These are phyloP conservation scores for Lichtheimia hyalospora DNA, from an alignment of 371 early-diverging fungal genomes.

Conservation along the genomic window DNA sequence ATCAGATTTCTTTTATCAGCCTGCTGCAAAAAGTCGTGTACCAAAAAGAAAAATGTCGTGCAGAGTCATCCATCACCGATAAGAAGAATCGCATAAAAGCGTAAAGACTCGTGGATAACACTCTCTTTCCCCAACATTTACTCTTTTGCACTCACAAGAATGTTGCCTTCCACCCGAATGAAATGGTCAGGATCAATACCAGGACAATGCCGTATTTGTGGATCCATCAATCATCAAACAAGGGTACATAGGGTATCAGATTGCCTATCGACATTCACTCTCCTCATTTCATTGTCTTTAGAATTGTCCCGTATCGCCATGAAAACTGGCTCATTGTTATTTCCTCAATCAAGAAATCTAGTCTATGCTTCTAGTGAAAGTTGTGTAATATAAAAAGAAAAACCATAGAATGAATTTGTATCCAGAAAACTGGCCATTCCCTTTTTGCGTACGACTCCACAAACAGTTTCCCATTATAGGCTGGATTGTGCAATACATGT, in stretches of 20 bases:
- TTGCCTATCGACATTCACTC: not conserved
- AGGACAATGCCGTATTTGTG: not conserved
- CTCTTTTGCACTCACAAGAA: too few species aligned
- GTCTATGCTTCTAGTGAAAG: not conserved
- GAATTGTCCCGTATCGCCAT: constrained; percentile 11
- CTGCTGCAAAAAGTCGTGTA: too few species aligned
- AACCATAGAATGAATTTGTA: not conserved
- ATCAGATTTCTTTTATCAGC: too few species aligned
- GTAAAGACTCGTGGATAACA: too few species aligned
- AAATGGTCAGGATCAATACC: too few species aligned
- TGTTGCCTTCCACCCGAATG: too few species aligned
- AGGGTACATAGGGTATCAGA: too few species aligned
- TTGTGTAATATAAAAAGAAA: not conserved
- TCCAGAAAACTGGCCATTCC: not conserved
- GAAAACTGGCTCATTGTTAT: not conserved
- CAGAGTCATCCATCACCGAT: too few species aligned
- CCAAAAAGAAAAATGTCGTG: too few species aligned
- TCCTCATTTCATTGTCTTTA: not conserved
- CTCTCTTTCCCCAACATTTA: too few species aligned
- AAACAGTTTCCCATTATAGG: not conserved
- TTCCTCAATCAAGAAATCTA: not conserved
- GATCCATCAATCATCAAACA: constrained; percentile 8
- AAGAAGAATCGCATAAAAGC: too few species aligned
- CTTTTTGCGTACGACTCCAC: not conserved
- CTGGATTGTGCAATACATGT: not conserved